Evolutionary conservation across 176 grass and related monocot genomes (phyloP).

Genomic region (Triticum dicoccoides): DNA sequence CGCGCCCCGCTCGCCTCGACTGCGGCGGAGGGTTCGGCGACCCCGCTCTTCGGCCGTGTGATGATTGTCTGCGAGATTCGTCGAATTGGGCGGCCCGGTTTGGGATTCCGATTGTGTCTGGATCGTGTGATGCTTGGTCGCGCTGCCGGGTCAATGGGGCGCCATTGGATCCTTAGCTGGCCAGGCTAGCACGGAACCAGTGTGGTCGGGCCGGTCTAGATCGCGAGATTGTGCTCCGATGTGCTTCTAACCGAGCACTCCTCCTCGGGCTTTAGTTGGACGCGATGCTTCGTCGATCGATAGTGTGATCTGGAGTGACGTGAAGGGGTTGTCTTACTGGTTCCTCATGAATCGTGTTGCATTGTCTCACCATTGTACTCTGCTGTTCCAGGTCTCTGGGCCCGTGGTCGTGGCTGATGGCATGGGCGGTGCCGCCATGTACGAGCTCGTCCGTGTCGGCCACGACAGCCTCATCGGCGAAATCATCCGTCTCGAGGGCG

Average conservation of each 20-base stretch:
- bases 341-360: neutral
- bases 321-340: neutral
- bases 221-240: neutral
- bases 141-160: slow-evolving; percentile 3
- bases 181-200: neutral
- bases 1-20: neutral
- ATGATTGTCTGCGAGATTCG: neutral
- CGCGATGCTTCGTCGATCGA: neutral
- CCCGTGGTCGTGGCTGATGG: slow-evolving; percentile 88
- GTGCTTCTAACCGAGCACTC: neutral
- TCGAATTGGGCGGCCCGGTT: neutral
- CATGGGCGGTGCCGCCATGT: slow-evolving; percentile 88
- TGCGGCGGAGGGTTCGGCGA: neutral
- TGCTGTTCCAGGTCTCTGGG: slow-evolving; percentile 61
- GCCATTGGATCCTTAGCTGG: neutral
- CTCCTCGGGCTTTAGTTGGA: neutral
- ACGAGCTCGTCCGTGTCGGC: slow-evolving; percentile 83
- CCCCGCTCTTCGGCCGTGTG: neutral
- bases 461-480: slow-evolving; percentile 84
- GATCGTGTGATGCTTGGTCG: neutral
- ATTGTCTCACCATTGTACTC: neutral
- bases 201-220: neutral
- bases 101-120: neutral
- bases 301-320: neutral
- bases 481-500: slow-evolving; percentile 90